A percentile compares a stretch with the other conserved stretches of the same genome.
Evolutionary conservation across 108 stramenopile genomes (phyloP).

Genomic region (Nitzschia inconspicua): DNA sequence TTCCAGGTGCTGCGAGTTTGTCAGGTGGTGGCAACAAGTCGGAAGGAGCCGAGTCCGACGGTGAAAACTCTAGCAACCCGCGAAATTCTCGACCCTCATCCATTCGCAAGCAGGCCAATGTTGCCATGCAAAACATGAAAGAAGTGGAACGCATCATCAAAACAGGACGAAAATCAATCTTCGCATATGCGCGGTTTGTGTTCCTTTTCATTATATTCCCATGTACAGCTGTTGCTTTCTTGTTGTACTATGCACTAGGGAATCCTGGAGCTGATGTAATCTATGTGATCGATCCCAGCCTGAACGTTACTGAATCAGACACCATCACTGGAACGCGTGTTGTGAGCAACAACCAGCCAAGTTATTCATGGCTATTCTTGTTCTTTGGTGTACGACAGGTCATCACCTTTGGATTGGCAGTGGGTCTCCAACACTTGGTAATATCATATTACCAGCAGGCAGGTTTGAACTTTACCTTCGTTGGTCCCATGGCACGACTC

Average conservation of each 20-base stretch:
- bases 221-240: not conserved
- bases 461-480: constrained; percentile 23
- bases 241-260: constrained; percentile 14
- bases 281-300: too few relatives aligned
- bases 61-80: too few relatives aligned
- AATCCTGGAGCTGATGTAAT: constrained; percentile 1
- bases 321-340: too few relatives aligned
- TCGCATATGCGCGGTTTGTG: not conserved
- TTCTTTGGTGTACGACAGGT: constrained; percentile 25
- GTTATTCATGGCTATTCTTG: constrained; percentile 33
- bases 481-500: constrained; percentile 52
- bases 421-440: constrained; percentile 13
- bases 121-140: not conserved
- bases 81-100: not conserved
- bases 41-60: too few relatives aligned
- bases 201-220: constrained; percentile 15
- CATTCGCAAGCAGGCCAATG: not conserved
- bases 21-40: too few relatives aligned
- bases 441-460: constrained; percentile 52
- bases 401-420: constrained; percentile 27
- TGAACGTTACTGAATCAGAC: too few relatives aligned
- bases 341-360: too few relatives aligned
- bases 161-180: not conserved
- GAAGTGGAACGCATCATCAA: not conserved
- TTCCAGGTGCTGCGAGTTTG: too few relatives aligned